Conservation (phyloP, 2,329 filamentous ascomycete genomes). For the Neonectria hederae region DNA sequence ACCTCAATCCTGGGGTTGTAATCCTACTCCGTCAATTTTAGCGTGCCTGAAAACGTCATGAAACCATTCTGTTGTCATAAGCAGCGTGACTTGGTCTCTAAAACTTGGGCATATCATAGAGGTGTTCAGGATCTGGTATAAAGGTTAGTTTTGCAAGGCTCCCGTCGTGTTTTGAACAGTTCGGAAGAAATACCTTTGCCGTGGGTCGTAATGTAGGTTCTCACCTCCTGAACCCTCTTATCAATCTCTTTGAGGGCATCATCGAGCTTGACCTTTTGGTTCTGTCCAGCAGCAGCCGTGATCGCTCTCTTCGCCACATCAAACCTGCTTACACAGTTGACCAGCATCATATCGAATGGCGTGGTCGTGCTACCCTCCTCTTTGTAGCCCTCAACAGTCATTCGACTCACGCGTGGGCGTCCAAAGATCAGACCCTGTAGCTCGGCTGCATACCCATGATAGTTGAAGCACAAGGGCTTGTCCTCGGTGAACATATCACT, state of each 20-base stretch:
- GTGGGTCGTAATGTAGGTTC: constrained; percentile 61
- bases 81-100: background rate
- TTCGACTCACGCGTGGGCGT: constrained; percentile 58
- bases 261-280: constrained; percentile 59
- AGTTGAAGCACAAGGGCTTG: constrained; percentile 69
- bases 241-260: constrained; percentile 59
- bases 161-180: background rate
- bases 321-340: constrained; percentile 68
- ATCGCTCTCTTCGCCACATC: constrained; percentile 67
- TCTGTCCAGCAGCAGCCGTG: constrained; percentile 55
- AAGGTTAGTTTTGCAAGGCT: background rate
- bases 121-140: background rate
- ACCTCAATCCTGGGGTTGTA: no score
- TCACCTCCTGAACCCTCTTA: constrained; percentile 57
- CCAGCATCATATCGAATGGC: constrained; percentile 75
- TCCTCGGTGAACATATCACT: constrained; percentile 66
- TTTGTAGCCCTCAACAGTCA: constrained; percentile 67
- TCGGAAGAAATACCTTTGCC: constrained; percentile 55
- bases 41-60: no score
- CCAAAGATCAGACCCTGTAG: constrained; percentile 70
- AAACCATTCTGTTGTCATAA: background rate
- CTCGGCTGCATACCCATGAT: constrained; percentile 71
- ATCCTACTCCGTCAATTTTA: background rate
- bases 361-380: constrained; percentile 75
- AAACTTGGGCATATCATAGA: background rate